Base-by-base conservation (phyloP, 23 red algal species). In the Gracilariopsis chorda region DNA sequence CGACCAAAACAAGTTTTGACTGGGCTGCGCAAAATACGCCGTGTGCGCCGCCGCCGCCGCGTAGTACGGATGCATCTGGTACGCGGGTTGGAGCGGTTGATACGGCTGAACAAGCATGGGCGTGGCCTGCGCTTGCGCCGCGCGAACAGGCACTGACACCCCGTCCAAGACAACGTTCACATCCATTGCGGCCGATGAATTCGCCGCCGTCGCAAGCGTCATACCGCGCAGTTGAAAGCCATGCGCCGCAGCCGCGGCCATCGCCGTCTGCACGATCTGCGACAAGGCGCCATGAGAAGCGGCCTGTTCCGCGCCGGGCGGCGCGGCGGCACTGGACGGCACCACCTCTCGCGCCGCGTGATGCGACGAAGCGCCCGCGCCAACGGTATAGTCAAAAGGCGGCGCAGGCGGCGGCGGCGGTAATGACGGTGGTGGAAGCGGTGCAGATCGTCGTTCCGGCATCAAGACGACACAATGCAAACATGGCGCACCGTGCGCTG, bases 1-100 rank as follows among this genome's bases (percentile, higher is more conserved):
- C 9, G 82, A 72, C 65, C 82, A 70, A 62, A 74, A 74, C 46
- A 72, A 39, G 33, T 72, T 87, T 55, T 72, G 82, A n/a, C 48
- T 56, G 10, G 82, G 82, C 35, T 57, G 80, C 12, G 56, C 57
- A 52, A 57, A 67, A 37, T 67, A 70, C 20, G 82, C 61, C 24
- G 82, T 7, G 23, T 36, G 82, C 9, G 25, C 33, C 7, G 30
- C 25, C 21, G 69, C 69, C 4, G 60, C 63, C 24, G 82, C 61
- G 45, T 57, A 59, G 20, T 80, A 80, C 7, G 76, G 76, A 13
- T 25, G 76, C 76, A 57, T 53, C 48, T 25, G 48, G 30, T 53
- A 80, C 48, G 67, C 6, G 7, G 76, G 23, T 21, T 80, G 76
- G 17, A 59, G 10, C 76, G 76, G 28, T 57, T 53, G 76, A 21